phyloP scores from a whole-genome alignment of 176 grass and related monocot species.

The Oryza meridionalis region DNA sequence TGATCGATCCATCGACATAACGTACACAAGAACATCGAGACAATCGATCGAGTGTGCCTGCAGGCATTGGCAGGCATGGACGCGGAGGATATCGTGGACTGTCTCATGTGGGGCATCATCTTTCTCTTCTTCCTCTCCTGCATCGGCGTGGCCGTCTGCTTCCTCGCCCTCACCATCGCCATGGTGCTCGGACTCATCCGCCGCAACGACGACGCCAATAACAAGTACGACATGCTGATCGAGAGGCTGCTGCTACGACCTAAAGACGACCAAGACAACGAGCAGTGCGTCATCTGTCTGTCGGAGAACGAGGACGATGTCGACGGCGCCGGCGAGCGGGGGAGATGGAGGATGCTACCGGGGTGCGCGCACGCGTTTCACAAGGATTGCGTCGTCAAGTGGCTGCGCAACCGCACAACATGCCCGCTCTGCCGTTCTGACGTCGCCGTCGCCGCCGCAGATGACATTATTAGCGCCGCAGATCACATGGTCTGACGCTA shows the following conservation, averaged over 20 bases:
- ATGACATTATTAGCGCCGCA: background rate
- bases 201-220: background rate
- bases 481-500: slow-evolving; percentile 1
- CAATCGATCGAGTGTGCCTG: too few relatives aligned
- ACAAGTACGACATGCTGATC: background rate
- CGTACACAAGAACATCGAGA: too few relatives aligned
- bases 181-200: background rate
- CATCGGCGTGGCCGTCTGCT: background rate
- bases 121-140: background rate
- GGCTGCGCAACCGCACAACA: slow-evolving; percentile 10
- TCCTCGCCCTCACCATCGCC: background rate
- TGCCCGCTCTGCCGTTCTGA: slow-evolving; percentile 29
- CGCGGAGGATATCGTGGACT: background rate
- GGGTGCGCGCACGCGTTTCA: slow-evolving; percentile 34
- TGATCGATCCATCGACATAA: too few relatives aligned
- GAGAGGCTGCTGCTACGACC: slow-evolving; percentile 14
- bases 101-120: background rate
- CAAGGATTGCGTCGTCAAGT: slow-evolving; percentile 16
- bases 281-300: too few relatives aligned
- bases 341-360: slow-evolving; percentile 7
- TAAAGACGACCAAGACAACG: too few relatives aligned
- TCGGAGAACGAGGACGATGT: too few relatives aligned
- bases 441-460: background rate
- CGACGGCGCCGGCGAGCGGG: too few relatives aligned
- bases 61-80: background rate